phyloP scores from a whole-genome alignment of 2,329 filamentous ascomycete species.

The Aureobasidium pullulans region DNA sequence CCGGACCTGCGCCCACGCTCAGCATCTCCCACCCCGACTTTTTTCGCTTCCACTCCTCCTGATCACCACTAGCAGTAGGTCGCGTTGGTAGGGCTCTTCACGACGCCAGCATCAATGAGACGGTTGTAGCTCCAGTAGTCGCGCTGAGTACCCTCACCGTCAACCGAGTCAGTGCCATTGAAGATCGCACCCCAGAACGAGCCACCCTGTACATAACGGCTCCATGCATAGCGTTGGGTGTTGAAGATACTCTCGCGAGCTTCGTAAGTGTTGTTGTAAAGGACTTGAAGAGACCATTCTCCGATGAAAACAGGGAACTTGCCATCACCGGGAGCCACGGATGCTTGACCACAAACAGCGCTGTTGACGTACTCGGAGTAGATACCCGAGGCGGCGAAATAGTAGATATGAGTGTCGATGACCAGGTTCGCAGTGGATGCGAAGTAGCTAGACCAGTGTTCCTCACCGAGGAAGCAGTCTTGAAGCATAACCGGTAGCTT shows the following conservation, averaged over 20 bases:
- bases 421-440: slow-evolving; percentile 23
- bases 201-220: slow-evolving; percentile 26
- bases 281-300: slow-evolving; percentile 29
- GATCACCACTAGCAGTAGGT: too few relatives aligned
- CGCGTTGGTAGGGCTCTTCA: too few relatives aligned
- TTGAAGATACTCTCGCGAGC: slow-evolving; percentile 23
- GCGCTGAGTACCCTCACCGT: slow-evolving; percentile 16
- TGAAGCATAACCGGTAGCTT: slow-evolving; percentile 30
- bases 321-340: slow-evolving; percentile 15
- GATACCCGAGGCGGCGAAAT: slow-evolving; percentile 22
- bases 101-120: not conserved
- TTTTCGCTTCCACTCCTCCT: too few relatives aligned
- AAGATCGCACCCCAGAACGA: slow-evolving; percentile 21
- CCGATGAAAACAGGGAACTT: slow-evolving; percentile 30
- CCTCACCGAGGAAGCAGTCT: slow-evolving; percentile 22
- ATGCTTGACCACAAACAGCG: slow-evolving; percentile 22
- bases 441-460: slow-evolving; percentile 24
- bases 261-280: slow-evolving; percentile 26
- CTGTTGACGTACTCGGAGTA: slow-evolving; percentile 21
- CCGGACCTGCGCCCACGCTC: too few relatives aligned
- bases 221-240: slow-evolving; percentile 27
- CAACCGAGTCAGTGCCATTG: not conserved
- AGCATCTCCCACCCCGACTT: too few relatives aligned
- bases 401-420: slow-evolving; percentile 26
- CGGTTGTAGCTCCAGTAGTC: slow-evolving; percentile 15